Conservation (phyloP, 23 red algal species). For the Rhodosorus marinus region DNA sequence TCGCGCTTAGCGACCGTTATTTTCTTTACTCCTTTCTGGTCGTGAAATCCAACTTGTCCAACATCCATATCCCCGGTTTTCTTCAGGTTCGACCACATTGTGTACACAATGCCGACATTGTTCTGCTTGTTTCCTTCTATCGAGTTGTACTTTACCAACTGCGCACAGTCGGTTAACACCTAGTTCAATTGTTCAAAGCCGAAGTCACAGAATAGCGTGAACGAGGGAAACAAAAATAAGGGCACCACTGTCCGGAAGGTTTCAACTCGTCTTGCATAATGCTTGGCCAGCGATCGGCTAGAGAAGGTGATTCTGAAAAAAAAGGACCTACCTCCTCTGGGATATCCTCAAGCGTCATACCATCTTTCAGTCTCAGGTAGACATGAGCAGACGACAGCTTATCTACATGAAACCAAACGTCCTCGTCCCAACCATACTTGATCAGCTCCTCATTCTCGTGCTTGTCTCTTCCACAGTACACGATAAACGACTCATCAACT, state of each 20-base stretch:
- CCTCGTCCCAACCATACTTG: conserved; percentile 62
- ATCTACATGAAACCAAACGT: conserved; percentile 97
- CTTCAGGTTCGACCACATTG: conserved; percentile 50
- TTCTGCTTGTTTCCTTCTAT: conserved; percentile 80
- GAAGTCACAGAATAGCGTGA: too few relatives aligned
- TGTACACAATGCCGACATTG: conserved; percentile 62
- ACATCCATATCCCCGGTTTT: conserved; percentile 88
- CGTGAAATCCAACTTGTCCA: conserved; percentile 81
- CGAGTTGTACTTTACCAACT: conserved; percentile 84
- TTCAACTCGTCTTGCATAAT: too few relatives aligned
- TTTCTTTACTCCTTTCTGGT: conserved; percentile 15
- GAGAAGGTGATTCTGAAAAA: too few relatives aligned
- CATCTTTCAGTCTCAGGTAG: conserved; percentile 58
- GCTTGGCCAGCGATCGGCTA: too few relatives aligned
- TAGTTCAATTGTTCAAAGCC: conserved; percentile 44
- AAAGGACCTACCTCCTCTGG: too few relatives aligned
- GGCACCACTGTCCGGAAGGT: too few relatives aligned
- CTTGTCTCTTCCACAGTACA: conserved; percentile 78
- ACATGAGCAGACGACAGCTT: conserved; percentile 87
- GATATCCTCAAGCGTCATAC: too few relatives aligned
- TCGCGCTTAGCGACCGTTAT: conserved; percentile 44
- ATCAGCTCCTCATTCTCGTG: conserved; percentile 79
- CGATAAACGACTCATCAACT: conserved; percentile 26
- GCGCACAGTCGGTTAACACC: conserved; percentile 62
- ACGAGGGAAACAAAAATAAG: too few relatives aligned